Conservation (phyloP, 2,329 filamentous ascomycete genomes). For the Cladosporium velox region DNA sequence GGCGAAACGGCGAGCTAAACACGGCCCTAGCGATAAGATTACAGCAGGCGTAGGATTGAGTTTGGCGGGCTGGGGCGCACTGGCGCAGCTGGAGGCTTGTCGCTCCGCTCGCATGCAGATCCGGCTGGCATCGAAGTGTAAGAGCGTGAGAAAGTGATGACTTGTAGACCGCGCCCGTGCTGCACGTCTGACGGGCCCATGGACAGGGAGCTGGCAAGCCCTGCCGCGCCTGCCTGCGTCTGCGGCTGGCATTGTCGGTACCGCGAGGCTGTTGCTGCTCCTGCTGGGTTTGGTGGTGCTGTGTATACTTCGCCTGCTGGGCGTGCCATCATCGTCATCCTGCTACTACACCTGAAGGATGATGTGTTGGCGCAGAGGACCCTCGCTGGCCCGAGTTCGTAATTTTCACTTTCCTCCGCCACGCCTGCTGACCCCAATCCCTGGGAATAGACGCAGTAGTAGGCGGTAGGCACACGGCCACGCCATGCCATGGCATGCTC, state of each 20-base stretch:
- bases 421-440: conserved; percentile 12
- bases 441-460: conserved; percentile 6
- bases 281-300: neutral
- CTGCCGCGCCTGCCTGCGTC: conserved; percentile 13
- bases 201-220: conserved; percentile 22
- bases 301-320: neutral
- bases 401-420: conserved; percentile 1
- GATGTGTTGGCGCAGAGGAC: conserved; percentile 5
- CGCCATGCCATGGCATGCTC: conserved; percentile 16
- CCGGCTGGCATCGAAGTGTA: conserved; percentile 21
- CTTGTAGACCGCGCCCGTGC: conserved; percentile 26
- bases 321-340: neutral
- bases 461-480: conserved; percentile 4
- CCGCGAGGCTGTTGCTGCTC: neutral
- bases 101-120: conserved; percentile 27
- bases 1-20: conserved; percentile 22
- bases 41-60: conserved; percentile 21
- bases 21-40: conserved; percentile 20
- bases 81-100: conserved; percentile 28
- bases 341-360: neutral
- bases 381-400: neutral
- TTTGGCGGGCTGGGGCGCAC: conserved; percentile 21
- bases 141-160: conserved; percentile 23
- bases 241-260: neutral
- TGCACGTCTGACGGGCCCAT: conserved; percentile 31